Base-by-base conservation (phyloP, 352 stramenopile species). In the Globisporangium viniferum region DNA sequence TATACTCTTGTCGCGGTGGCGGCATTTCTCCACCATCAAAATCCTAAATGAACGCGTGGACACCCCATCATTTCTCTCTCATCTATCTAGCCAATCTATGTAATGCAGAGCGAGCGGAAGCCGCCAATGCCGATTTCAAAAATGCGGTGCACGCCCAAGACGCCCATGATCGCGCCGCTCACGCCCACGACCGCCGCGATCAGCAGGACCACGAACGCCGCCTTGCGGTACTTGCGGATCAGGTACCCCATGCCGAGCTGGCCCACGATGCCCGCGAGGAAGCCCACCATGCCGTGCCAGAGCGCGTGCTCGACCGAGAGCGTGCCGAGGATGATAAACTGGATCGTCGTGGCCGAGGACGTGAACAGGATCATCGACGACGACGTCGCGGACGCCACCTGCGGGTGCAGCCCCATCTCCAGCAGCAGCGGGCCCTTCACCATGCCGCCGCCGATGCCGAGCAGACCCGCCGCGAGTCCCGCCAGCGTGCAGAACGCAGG, bases 311-410 rank as follows among this genome's bases (percentile, higher is more conserved):
- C 91, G 46, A 88, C 74, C 48, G 91, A 84, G 31, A 99, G 73
- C 51, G 97, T 92, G 5, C 95, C 96, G 64, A 98, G 91, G 18
- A 98, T 91, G 63, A 98, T 91, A 76, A 98, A 99, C 72, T 80
- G 79, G 62, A 96, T 97, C 24, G 97, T 98, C 8, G 97, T 98
- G 5, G 95, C 94, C 14, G 96, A 98, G 35, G 94, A 98, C 10
- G 93, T 98, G 63, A 98, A 91, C 7, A 98, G 73, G 70, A 98
- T 97, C 93, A 98, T 98, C 1, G 86, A 93, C 20, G 90, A 94
- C 20, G 89, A 97, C 5, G 93, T 97, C 0, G 91, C 93, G 12
- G 88, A 91, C 8, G 89, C 87, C 0, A 98, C 91, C 56, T 92
- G 81, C 18, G 93, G 93, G 44, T 96, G 64, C 41, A 97, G 73